Base-by-base conservation (phyloP, 495 filamentous ascomycete species). In the Penicillium robsamsonii region DNA sequence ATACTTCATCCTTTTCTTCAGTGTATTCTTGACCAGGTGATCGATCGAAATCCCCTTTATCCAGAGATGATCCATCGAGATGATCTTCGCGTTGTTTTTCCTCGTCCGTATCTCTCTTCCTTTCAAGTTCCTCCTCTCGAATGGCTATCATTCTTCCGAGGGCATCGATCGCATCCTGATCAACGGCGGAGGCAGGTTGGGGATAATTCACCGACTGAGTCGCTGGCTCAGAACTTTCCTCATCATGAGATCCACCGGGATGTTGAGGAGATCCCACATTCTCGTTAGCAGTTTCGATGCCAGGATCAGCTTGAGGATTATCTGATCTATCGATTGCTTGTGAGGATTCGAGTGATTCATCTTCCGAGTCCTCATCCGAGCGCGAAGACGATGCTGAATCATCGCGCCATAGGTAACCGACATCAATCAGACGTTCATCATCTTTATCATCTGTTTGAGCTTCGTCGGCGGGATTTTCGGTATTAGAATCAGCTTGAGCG, bases 1-100 rank as follows among this genome's bases (percentile, higher is more conserved):
- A 57, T 12, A 40, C 17, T 27, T 33, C 53, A 37, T 55, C 51
- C 9, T 61, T 46, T 41, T 29, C 45, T n/a, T 53, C 57, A 7
- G 5, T 18, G 20, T 50, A 29, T 10, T 4, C 27, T 46, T 41
- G 31, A 18, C 10, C 40, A 11, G 17, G 24, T 10, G 53, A 11
- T 30, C 24, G 53, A 38, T 41, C 49, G 10, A 29, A 11, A 2
- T 27, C 5, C 24, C 38, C 18, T 25, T n/a, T 7, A 15, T 38
- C 41, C 7, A 22, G 22, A 22, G 27, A 17, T 15, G 42, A 54
- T 18, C 12, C 41, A 15, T 46, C 52, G 8, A 29, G 13, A 31
- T 56, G 37, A 25, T 29, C 45, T 56, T 24, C 47, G 27, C 13
- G 29, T 29, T 17, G 27, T 15, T 8, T 12, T 2, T 43, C 15